Conservation (phyloP, 345 rosid species). For the Capsella bursapastoris region DNA sequence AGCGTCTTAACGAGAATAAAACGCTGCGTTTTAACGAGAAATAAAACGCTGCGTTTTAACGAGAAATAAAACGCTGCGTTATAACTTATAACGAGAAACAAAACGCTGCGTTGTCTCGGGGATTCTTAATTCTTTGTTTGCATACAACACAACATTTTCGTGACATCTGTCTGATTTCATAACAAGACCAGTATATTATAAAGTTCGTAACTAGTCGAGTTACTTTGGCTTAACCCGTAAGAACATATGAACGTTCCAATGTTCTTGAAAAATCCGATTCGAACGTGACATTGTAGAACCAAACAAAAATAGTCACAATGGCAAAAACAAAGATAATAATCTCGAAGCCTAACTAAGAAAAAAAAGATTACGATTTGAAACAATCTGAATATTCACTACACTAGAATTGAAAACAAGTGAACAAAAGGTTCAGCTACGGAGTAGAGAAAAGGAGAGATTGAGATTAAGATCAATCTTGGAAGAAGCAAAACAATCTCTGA, state of each 20-base stretch:
- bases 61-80: background rate
- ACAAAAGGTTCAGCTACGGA: conserved; percentile 29
- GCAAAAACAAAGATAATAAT: background rate
- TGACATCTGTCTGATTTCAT: too few relatives aligned
- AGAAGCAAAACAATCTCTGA: conserved; percentile 43
- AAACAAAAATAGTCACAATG: conserved; percentile 2
- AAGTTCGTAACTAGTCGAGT: background rate
- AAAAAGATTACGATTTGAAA: conserved; percentile 9
- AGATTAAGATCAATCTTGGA: conserved; percentile 45
- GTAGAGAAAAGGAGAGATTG: conserved; percentile 44
- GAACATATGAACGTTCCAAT: background rate
- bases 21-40: background rate
- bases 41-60: background rate
- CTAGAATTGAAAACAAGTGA: conserved; percentile 11
- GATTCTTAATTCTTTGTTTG: too few relatives aligned
- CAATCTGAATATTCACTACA: conserved; percentile 25
- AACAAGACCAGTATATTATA: too few relatives aligned
- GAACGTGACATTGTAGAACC: background rate
- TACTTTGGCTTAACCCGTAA: background rate
- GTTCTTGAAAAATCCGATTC: background rate
- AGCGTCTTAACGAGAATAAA: background rate
- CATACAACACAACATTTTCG: too few relatives aligned
- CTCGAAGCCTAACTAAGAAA: conserved; percentile 14
- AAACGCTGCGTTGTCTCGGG: too few relatives aligned
- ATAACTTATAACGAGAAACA: too few relatives aligned